Evolutionary conservation across 495 filamentous ascomycete genomes (phyloP), one percentile per base, ranked within the genome.

Genomic region (Penicillium paxilli): DNA sequence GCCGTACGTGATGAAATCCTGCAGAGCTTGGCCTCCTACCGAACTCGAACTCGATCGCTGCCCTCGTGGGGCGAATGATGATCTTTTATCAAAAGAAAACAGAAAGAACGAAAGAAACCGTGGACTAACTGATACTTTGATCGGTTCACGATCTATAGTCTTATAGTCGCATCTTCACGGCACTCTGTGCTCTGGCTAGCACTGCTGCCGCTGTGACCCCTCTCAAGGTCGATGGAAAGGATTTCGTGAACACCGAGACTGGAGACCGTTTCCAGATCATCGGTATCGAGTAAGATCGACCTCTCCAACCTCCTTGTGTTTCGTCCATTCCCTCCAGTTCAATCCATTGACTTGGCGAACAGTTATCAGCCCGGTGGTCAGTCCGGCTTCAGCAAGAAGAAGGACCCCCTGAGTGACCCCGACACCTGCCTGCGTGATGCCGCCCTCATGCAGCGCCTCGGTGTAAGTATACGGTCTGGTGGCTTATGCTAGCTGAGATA

Each of bases 331-430:
- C 20, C 22, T 40, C 35, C 50, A 21, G 48, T 49, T 32, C 35
- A n/a, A 47, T 50, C 59, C n/a, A 40, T 40, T 70, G 52, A 69
- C 44, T 51, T 16, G 8, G 32, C 19, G 24, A 51, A 64, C 57
- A 84, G 81, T 59, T 96, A 96, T 75, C 93, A 98, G 75, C 93
- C 93, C 23, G 92, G 91, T 63, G 93, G 92, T 65, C 83, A 86
- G 47, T 78, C 83, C n/a, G 92, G 84, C 38, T 96, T 95, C 73
- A 79, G 85, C 59, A 79, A 82, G 9, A 73, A 67, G 7, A 67
- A 77, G 38, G 93, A 98, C 68, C 87, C 92, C 44, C 77, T 98
- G 45, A 91, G 81, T 62, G 79, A 96, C 67, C 78, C 75, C 21
- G 80, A 85, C 24, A 76, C 82, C 49, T 98, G 93, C 76, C 72